phyloP scores from a whole-genome alignment of 2,329 filamentous ascomycete species.

The Botryotinia calthae region DNA sequence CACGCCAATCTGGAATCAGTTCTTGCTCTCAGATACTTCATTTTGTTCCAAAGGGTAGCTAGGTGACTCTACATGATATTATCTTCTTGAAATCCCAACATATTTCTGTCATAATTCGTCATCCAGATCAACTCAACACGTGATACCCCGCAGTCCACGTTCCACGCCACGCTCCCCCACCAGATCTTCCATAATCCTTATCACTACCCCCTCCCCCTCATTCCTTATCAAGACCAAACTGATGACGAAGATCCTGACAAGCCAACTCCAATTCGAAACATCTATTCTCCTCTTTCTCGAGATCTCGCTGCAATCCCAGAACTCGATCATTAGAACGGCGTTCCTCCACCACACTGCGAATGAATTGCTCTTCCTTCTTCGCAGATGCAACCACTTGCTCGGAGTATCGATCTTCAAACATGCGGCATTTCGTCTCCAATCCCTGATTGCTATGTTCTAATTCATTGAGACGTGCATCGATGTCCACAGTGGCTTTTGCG shows the following conservation, averaged over 20 bases:
- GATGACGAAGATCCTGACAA: neutral
- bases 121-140: neutral
- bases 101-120: fast-evolving
- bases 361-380: neutral
- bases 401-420: neutral
- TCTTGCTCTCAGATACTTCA: neutral
- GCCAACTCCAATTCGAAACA: neutral
- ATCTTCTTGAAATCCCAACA: neutral
- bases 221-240: neutral
- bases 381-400: neutral
- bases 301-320: neutral
- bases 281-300: neutral
- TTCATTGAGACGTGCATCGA: neutral
- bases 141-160: neutral
- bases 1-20: neutral
- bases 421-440: neutral
- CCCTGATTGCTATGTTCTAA: neutral
- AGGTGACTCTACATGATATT: neutral
- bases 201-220: neutral
- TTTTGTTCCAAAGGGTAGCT: too few species aligned
- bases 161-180: too few species aligned
- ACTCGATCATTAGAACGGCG: neutral
- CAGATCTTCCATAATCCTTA: neutral
- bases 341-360: neutral
- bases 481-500: neutral